Evolutionary conservation across 352 stramenopile genomes (phyloP), one percentile per base, ranked within the genome.

Genomic region (Pythium rishiriense): DNA sequence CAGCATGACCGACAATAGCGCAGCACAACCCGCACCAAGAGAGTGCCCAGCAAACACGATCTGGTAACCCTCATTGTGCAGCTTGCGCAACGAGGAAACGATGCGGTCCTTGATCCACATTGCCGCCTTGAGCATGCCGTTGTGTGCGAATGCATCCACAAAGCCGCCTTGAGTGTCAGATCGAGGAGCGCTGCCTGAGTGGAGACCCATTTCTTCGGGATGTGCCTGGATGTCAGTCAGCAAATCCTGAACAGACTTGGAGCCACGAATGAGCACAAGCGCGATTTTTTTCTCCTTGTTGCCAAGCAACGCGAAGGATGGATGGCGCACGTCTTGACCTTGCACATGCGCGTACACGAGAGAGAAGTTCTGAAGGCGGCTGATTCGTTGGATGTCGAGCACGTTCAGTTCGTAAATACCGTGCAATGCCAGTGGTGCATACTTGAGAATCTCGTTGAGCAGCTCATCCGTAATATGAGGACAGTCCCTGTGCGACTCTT

Each of bases 81-180:
- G 57, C 42, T 86, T 78, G 21, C 85, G 81, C 50, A 96, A 61
- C 1, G 87, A 91, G 22, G 80, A 74, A 24, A 93, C 78, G 42
- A 94, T 91, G 21, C 85, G 80, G 21, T 93, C 80, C 45, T 92
- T 96, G 48, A 96, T 93, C 85, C 85, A 94, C 81, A 92, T 89
- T 12, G 88, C 85, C 24, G 87, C 83, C 63, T 93, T 90, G 9
- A 92, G 58, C 85, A 96, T 96, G 0, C 87, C 87, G 55, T 94
- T 93, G 55, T 96, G 87, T 1, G 87, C 87, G 52, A 94, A 96
- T 10, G 86, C 83, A 55, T 95, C 86, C 14, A 95, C 83, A 72
- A 92, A 91, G 0, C 86, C 86, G 48, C 83, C 84, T 10, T 71
- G 75, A 22, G 75, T 69, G 26, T 90, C 78, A 33, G 70, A 78